A percentile compares a stretch with the other conserved stretches of the same genome.
Conservation (phyloP, 176 grass and related monocot species). For the Ensete glaucum region DNA sequence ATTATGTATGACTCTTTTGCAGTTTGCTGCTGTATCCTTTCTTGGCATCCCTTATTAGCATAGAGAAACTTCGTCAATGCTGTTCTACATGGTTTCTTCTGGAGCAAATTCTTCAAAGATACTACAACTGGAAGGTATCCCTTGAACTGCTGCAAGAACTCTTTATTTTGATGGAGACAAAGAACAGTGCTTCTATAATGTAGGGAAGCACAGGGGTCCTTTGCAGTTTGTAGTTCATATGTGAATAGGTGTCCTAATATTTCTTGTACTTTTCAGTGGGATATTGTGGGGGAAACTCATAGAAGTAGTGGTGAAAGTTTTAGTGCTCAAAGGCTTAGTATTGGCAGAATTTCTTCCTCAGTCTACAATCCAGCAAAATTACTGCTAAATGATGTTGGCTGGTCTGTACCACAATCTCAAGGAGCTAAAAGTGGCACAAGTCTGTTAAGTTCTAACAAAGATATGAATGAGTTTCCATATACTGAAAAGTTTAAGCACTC, state of each 20-base stretch:
- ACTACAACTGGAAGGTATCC: slow-evolving; percentile 82
- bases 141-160: not conserved
- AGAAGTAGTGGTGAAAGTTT: slow-evolving; percentile 31
- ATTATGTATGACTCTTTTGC: slow-evolving; percentile 6
- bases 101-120: slow-evolving; percentile 74
- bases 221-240: not conserved
- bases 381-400: slow-evolving; percentile 57
- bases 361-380: slow-evolving; percentile 43
- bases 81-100: slow-evolving; percentile 93
- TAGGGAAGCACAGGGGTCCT: not conserved
- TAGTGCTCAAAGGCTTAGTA: slow-evolving; percentile 43
- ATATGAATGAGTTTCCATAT: slow-evolving; percentile 33
- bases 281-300: slow-evolving; percentile 41
- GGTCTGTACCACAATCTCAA: slow-evolving; percentile 61
- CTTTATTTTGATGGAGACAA: not conserved
- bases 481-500: slow-evolving; percentile 28
- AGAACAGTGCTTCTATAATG: not conserved
- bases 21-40: slow-evolving; percentile 82
- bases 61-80: slow-evolving; percentile 70
- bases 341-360: slow-evolving; percentile 32
- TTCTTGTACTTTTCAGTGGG: slow-evolving; percentile 43
- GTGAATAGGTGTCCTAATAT: not conserved
- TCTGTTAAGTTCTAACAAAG: slow-evolving; percentile 26
- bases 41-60: slow-evolving; percentile 72
- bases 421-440: slow-evolving; percentile 40